These are phyloP conservation scores for Trichosphaerium sp. DNA, from an alignment of 78 protist species.

Conservation along the genomic window DNA sequence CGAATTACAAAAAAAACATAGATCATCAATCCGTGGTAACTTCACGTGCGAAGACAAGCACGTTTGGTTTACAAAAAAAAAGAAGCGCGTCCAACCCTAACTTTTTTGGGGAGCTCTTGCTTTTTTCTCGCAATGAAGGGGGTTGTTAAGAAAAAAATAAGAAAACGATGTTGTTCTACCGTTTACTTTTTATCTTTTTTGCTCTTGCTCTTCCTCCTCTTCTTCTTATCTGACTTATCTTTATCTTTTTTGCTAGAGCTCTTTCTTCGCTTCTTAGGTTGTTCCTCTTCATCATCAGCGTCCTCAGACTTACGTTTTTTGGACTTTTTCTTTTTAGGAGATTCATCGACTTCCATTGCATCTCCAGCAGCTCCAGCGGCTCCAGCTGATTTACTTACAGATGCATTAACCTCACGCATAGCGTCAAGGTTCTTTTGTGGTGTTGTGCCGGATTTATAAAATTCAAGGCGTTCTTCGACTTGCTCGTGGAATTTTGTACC, in stretches of 20 bases:
- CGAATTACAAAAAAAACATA: too few relatives aligned
- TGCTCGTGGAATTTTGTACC: constrained; percentile 80
- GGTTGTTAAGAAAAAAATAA: too few relatives aligned
- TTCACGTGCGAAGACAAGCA: too few relatives aligned
- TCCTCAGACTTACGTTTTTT: too few relatives aligned
- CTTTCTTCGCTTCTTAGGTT: constrained; percentile 30
- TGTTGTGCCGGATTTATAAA: constrained; percentile 69
- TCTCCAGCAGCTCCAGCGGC: neutral
- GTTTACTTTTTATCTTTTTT: constrained; percentile 3
- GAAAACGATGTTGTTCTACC: too few relatives aligned
- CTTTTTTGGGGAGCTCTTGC: too few relatives aligned
- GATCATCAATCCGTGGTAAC: too few relatives aligned
- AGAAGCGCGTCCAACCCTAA: too few relatives aligned
- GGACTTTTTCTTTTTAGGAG: constrained; percentile 20
- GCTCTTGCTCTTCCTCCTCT: neutral
- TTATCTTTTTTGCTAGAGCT: constrained; percentile 5
- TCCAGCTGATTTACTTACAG: neutral
- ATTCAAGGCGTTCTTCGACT: constrained; percentile 87
- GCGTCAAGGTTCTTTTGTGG: constrained; percentile 79
- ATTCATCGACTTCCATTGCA: neutral
- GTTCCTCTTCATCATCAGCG: constrained; percentile 11
- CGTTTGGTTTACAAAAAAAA: too few relatives aligned
- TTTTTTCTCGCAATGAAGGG: too few relatives aligned
- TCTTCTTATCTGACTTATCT: constrained; percentile 2
- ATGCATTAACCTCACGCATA: constrained; percentile 55